Evolutionary conservation across 306 rosid genomes (phyloP).

Genomic region (Trifolium fragiferum): DNA sequence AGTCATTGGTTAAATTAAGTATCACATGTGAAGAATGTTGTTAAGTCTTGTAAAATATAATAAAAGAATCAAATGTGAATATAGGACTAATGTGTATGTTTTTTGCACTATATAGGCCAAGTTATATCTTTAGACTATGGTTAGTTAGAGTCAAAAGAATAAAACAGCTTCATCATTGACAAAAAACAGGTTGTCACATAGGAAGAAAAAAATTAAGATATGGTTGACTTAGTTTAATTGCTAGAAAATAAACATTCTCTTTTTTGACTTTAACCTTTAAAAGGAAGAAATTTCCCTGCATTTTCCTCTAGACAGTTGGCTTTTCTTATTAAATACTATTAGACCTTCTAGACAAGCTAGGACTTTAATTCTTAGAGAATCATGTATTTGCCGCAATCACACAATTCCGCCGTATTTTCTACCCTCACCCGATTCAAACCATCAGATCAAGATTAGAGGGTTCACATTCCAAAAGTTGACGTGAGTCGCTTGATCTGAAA

Average conservation of each 20-base stretch:
- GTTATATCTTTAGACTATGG: background rate
- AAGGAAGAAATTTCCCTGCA: slow-evolving; percentile 24
- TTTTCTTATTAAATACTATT: slow-evolving; percentile 30
- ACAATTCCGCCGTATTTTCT: background rate
- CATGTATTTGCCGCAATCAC: background rate
- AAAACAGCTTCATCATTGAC: slow-evolving; percentile 31
- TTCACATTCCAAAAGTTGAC: background rate
- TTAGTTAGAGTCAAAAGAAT: slow-evolving; percentile 14
- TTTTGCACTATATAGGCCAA: background rate
- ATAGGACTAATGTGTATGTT: background rate
- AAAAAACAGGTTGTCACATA: slow-evolving; percentile 46
- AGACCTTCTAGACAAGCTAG: background rate
- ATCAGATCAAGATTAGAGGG: background rate
- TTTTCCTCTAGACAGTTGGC: slow-evolving; percentile 30
- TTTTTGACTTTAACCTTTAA: slow-evolving; percentile 32
- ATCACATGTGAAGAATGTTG: background rate
- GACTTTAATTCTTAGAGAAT: background rate
- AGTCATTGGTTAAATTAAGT: background rate
- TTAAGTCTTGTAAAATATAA: background rate
- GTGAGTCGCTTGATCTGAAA: background rate
- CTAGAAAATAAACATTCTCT: slow-evolving; percentile 18
- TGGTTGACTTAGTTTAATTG: slow-evolving; percentile 37
- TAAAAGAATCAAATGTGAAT: slow-evolving; percentile 16
- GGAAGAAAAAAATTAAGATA: slow-evolving; percentile 22
- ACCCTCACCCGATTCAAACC: background rate